Percentiles rank a stretch among this genome's conserved stretches.
phyloP scores from a whole-genome alignment of 2,329 filamentous ascomycete species.

The Claviceps humidiphila region DNA sequence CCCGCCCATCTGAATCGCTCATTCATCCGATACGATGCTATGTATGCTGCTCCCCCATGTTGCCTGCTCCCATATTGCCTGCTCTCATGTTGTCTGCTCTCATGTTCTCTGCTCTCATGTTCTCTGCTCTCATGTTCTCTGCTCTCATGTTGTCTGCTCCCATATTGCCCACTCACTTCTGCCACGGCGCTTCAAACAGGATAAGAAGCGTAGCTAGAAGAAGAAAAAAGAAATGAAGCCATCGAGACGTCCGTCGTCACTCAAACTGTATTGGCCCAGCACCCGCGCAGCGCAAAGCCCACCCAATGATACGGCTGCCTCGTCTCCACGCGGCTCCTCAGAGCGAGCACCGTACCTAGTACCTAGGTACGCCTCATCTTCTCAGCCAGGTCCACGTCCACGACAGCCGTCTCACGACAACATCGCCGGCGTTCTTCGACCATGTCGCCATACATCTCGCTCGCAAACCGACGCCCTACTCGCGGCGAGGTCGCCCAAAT shows the following conservation, averaged over 20 bases:
- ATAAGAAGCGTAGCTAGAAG: too few relatives aligned
- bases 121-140: too few relatives aligned
- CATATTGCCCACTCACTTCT: too few relatives aligned
- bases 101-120: too few relatives aligned
- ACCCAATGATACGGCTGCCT: not conserved
- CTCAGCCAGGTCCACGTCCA: not conserved
- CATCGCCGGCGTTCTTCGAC: not conserved
- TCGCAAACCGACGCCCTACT: not conserved
- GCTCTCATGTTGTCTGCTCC: too few relatives aligned
- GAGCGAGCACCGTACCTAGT: not conserved
- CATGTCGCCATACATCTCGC: not conserved
- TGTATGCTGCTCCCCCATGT: too few relatives aligned
- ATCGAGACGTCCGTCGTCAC: not conserved
- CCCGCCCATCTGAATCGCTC: too few relatives aligned
- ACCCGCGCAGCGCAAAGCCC: conserved; percentile 1
- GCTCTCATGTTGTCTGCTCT: too few relatives aligned
- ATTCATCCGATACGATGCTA: too few relatives aligned
- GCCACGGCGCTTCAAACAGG: too few relatives aligned
- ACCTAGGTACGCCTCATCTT: not conserved
- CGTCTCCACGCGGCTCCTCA: not conserved
- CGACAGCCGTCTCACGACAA: not conserved
- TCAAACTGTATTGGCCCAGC: not conserved
- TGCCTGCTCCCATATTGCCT: too few relatives aligned
- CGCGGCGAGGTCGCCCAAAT: not conserved
- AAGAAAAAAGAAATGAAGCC: too few relatives aligned